Percentiles rank a stretch among this genome's conserved stretches.
Evolutionary conservation across 768 basidiomycete species (phyloP).

Genomic region (Russula compacta): DNA sequence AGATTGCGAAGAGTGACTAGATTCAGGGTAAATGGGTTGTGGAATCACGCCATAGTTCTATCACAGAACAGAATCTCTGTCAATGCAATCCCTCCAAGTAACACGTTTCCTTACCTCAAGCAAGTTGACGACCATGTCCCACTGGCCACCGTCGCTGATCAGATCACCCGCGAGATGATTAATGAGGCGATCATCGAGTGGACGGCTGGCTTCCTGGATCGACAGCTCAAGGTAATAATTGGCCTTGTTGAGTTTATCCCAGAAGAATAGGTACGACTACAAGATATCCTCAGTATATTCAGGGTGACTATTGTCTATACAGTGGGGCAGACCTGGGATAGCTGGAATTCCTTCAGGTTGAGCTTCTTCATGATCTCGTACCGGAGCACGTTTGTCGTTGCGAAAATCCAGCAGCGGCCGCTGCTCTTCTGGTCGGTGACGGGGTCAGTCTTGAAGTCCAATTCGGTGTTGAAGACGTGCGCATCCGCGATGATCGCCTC

Average conservation of each 20-base stretch:
- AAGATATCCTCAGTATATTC: not conserved
- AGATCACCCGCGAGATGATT: slow-evolving; percentile 66
- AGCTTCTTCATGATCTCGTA: slow-evolving; percentile 80
- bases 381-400: slow-evolving; percentile 79
- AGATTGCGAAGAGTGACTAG: slow-evolving; percentile 70
- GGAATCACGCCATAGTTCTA: slow-evolving; percentile 84
- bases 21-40: slow-evolving; percentile 75
- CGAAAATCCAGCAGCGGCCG: slow-evolving; percentile 94
- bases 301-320: not conserved
- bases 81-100: not conserved
- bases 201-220: slow-evolving; percentile 70
- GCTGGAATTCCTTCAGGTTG: slow-evolving; percentile 81
- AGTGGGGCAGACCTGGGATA: slow-evolving; percentile 57
- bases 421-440: slow-evolving; percentile 82
- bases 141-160: slow-evolving; percentile 88
- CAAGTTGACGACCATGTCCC: slow-evolving; percentile 81
- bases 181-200: slow-evolving; percentile 78
- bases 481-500: slow-evolving; percentile 50
- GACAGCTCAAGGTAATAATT: slow-evolving; percentile 89
- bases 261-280: slow-evolving; percentile 89
- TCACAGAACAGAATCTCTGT: not conserved
- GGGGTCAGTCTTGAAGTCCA: slow-evolving; percentile 76
- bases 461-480: slow-evolving; percentile 74
- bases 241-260: slow-evolving; percentile 90
- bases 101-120: slow-evolving; percentile 37